Evolutionary conservation across 768 basidiomycete species (phyloP).

Genomic region (Collybia sp.): DNA sequence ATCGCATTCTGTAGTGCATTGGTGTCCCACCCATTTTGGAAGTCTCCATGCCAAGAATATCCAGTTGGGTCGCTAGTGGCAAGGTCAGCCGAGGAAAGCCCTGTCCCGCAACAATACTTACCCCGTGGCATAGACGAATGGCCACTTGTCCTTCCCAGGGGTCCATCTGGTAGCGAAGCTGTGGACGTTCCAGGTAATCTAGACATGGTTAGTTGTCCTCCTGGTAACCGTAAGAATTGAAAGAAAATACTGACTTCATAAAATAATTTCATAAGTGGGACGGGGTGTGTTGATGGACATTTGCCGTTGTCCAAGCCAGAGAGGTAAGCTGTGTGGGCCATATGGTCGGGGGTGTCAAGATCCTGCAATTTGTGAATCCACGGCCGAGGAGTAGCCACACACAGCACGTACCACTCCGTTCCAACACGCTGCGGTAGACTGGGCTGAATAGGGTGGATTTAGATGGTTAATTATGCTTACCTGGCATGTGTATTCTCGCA

Average conservation of each 20-base stretch:
- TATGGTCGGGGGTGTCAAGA: slow-evolving; percentile 33
- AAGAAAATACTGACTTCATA: slow-evolving; percentile 22
- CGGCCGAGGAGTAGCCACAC: neutral
- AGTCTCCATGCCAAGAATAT: slow-evolving; percentile 43
- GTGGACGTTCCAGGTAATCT: slow-evolving; percentile 35
- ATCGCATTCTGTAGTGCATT: slow-evolving; percentile 41
- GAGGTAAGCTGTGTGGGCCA: slow-evolving; percentile 27
- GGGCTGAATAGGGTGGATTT: neutral
- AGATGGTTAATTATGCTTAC: slow-evolving; percentile 1
- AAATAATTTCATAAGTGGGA: slow-evolving; percentile 33
- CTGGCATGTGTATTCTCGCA: slow-evolving; percentile 31
- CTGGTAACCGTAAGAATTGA: neutral
- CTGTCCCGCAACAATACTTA: slow-evolving; percentile 8
- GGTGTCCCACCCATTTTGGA: slow-evolving; percentile 48
- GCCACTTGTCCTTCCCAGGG: slow-evolving; percentile 27
- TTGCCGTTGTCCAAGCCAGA: slow-evolving; percentile 31
- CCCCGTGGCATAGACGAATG: slow-evolving; percentile 42
- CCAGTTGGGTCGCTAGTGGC: slow-evolving; percentile 45
- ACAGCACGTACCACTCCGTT: slow-evolving; percentile 28
- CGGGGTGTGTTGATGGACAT: slow-evolving; percentile 31
- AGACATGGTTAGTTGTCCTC: neutral
- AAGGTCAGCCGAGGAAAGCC: neutral
- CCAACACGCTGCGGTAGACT: slow-evolving; percentile 27
- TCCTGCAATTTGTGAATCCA: slow-evolving; percentile 18
- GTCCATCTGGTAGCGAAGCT: slow-evolving; percentile 29